Evolutionary conservation across 148 eudicot species (phyloP).

Genomic region (Cornus suecica): DNA sequence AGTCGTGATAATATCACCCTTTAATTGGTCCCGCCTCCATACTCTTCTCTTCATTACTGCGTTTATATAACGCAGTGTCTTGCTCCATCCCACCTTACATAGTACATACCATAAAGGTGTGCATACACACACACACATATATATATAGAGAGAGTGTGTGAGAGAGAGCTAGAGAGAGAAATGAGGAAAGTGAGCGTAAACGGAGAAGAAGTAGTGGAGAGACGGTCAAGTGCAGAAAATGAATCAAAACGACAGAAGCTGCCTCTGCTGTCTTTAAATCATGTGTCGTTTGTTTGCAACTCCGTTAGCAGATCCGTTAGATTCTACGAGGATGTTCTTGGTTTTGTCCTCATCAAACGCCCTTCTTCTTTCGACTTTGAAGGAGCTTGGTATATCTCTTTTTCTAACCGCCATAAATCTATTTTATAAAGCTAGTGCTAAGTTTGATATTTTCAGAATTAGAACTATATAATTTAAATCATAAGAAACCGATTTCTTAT

Average conservation of each 20-base stretch:
- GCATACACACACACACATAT: background rate
- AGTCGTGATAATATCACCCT: too few species aligned
- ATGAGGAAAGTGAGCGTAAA: background rate
- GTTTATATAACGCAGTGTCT: too few species aligned
- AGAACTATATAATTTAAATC: too few species aligned
- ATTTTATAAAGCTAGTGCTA: too few species aligned
- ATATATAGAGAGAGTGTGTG: background rate
- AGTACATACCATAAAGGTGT: too few species aligned
- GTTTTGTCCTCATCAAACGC: slow-evolving; percentile 49
- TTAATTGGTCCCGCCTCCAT: too few species aligned
- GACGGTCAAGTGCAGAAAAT: background rate
- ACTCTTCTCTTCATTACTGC: too few species aligned
- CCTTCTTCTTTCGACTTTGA: slow-evolving; percentile 59
- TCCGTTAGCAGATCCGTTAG: slow-evolving; percentile 33
- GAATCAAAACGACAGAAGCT: background rate
- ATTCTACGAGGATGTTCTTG: slow-evolving; percentile 49
- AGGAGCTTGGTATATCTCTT: slow-evolving; percentile 52
- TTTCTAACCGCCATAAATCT: background rate
- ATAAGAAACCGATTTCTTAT: too few species aligned
- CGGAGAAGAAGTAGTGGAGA: background rate
- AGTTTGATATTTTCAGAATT: too few species aligned
- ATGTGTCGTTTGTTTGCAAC: slow-evolving; percentile 46
- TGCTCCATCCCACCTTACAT: too few species aligned
- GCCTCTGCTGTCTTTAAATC: slow-evolving; percentile 42
- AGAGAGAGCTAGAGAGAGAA: background rate